Evolutionary conservation across 805 yeast species (phyloP), one percentile per base, ranked within the genome.

Genomic region (Myxozyma lipomycoides): DNA sequence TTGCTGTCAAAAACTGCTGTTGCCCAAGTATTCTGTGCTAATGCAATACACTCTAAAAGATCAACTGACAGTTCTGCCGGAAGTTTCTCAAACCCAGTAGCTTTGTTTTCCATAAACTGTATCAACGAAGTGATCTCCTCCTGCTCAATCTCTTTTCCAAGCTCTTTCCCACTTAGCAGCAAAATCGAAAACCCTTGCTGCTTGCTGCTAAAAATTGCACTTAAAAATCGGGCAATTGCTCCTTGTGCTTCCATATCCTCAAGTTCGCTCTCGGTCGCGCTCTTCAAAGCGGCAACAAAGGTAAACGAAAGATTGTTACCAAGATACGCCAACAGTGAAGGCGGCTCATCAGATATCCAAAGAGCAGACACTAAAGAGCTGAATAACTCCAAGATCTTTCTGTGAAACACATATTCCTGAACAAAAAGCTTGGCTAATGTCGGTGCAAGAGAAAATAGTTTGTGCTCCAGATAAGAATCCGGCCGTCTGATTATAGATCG

Each of bases 261-360:
- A 18, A 61, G 49, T 9, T 78, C 71, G 55, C 77, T 78, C 25
- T 77, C 75, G 60, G 89, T 70, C 58, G 86, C 89, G 0, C 73
- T 57, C 0, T 81, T 76, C 25, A 91, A 65, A 1, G 83, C 75
- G n/a, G 74, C 71, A 7, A 86, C 70, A 25, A 91, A 72, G 2
- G 78, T 67, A 24, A 74, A 75, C 0, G 95, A 77, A 57, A 78
- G 75, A 18, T 74, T 72, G n/a, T 76, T 72, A 3, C 95, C 93
- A 47, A 91, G 69, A 64, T 87, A 87, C 0, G 97, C 85, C 36
- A 91, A 71, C 43, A 91, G 69, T 0, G 96, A 88, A 2, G 95
- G 95, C 30, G 82, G 78, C 24, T 78, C 81, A 3, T 70, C 69
- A 4, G 72, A 72, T 83, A 86, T 80, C 55, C 61, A 56, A 35